Evolutionary conservation across 2,329 filamentous ascomycete genomes (phyloP).

Genomic region (Talaromyces albobiverticillius): DNA sequence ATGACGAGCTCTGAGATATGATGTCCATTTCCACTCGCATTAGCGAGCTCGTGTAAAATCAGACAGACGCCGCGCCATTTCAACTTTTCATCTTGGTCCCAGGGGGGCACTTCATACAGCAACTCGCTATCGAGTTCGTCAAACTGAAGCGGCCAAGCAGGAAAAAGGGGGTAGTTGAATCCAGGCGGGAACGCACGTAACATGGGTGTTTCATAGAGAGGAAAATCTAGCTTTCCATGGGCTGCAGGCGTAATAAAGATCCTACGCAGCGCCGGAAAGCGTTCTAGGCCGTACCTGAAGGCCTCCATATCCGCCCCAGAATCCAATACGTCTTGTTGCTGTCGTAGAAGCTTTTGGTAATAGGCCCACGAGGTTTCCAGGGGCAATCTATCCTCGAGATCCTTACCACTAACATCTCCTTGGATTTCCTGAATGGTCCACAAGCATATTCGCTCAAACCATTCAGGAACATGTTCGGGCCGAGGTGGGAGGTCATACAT

Average conservation of each 20-base stretch:
- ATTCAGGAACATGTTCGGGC: no score
- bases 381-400: no score
- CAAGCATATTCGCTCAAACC: no score
- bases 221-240: slow-evolving; percentile 21
- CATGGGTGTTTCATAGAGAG: neutral
- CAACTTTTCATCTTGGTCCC: neutral
- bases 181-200: slow-evolving; percentile 28
- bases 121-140: neutral
- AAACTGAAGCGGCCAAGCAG: neutral
- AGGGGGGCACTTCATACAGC: neutral
- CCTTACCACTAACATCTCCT: no score
- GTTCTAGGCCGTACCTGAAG: slow-evolving; percentile 32
- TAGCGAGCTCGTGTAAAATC: neutral
- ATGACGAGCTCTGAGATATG: no score
- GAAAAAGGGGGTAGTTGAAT: slow-evolving; percentile 3
- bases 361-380: slow-evolving; percentile 17
- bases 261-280: slow-evolving; percentile 34
- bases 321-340: slow-evolving; percentile 30
- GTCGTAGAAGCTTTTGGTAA: slow-evolving; percentile 31
- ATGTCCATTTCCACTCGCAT: no score
- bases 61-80: neutral
- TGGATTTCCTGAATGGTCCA: no score
- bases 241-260: slow-evolving; percentile 41
- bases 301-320: slow-evolving; percentile 26
- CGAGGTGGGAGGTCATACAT: no score